Evolutionary conservation across 1,284 basidiomycete species (phyloP).

Genomic region (Malassezia obtusa): DNA sequence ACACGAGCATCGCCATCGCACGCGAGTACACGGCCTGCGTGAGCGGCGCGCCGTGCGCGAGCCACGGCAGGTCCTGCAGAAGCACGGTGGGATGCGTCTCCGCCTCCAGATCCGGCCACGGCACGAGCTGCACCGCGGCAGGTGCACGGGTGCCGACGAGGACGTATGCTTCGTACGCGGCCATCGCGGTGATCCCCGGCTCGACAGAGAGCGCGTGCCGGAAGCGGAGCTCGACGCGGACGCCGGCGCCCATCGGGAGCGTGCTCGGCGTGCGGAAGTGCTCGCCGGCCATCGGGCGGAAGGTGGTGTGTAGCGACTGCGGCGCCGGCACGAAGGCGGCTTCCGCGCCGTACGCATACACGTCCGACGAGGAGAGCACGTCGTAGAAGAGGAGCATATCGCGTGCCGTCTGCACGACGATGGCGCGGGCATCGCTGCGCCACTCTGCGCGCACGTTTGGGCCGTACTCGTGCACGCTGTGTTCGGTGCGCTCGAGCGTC

Average conservation of each 20-base stretch:
- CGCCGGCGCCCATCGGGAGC: constrained; percentile 11
- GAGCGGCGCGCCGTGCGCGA: not conserved
- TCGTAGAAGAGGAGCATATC: constrained; percentile 14
- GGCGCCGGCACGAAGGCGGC: constrained; percentile 18
- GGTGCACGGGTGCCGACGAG: constrained; percentile 36
- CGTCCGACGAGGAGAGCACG: not conserved
- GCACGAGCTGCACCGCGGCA: constrained; percentile 38
- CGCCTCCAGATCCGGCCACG: constrained; percentile 33
- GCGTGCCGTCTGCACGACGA: constrained; percentile 10
- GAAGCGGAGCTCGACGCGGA: constrained; percentile 26
- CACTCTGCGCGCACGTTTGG: constrained; percentile 31
- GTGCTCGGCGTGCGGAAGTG: constrained; percentile 1
- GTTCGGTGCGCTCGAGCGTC: constrained; percentile 29
- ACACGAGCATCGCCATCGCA: constrained; percentile 38
- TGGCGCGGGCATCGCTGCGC: constrained; percentile 27
- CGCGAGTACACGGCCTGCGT: constrained; percentile 25
- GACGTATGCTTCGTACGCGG: constrained; percentile 27
- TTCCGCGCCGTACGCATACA: not conserved
- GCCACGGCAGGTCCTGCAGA: not conserved
- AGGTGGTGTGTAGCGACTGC: constrained; percentile 23
- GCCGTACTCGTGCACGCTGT: constrained; percentile 38
- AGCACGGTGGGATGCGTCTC: not conserved
- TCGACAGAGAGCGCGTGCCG: constrained; percentile 37
- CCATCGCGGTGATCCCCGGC: constrained; percentile 30
- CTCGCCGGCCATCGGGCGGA: constrained; percentile 35